Evolutionary conservation across 1,284 basidiomycete genomes (phyloP), one percentile per base, ranked within the genome.

Genomic region (Malassezia brasiliensis): DNA sequence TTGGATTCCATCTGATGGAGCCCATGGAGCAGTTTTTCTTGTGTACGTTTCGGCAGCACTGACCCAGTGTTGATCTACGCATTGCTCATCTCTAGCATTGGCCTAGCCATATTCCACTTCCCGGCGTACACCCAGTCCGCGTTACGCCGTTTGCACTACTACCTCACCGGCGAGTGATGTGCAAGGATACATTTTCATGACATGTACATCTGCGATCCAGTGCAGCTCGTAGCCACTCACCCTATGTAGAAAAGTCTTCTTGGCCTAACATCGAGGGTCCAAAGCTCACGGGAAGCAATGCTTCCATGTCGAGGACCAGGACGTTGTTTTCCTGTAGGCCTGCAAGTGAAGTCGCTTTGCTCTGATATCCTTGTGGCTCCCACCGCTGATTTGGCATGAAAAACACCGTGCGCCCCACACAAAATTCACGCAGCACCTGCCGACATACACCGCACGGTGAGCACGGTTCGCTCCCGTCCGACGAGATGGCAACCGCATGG

Each of bases 371-470:
- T 39, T 42, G 22, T 32, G 32, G 11, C 7, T 59, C 45, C 35
- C 32, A 59, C 0, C 30, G 32, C 28, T 55, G 59, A 37, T 37
- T 79, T 14, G 55, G 70, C 55, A 94, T 82, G 35, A 86, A 78
- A 49, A 94, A 81, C 0, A 88, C 87, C 78, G 86, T 85, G 36
- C 83, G 76, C 22, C 59, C 30, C 22, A 44, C 52, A 68, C 87
- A 88, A 74, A 94, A 94, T 75, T 96, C 90, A 51, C 88, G 83
- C 50, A 94, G 82, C 51, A 91, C 81, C 74, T 96, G 90, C 7
- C 90, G 83, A 68, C 90, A 96, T 60, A 93, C 83, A 14, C 90
- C 90, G 71, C 90, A 96, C 2, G 72, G 72, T 34, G 67, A 60
- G 46, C 68, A 72, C 19, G 64, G 63, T 34, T 54, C 61, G 28